phyloP scores from a whole-genome alignment of 108 stramenopile genomes.

The Cyclostephanos tholiformis region DNA sequence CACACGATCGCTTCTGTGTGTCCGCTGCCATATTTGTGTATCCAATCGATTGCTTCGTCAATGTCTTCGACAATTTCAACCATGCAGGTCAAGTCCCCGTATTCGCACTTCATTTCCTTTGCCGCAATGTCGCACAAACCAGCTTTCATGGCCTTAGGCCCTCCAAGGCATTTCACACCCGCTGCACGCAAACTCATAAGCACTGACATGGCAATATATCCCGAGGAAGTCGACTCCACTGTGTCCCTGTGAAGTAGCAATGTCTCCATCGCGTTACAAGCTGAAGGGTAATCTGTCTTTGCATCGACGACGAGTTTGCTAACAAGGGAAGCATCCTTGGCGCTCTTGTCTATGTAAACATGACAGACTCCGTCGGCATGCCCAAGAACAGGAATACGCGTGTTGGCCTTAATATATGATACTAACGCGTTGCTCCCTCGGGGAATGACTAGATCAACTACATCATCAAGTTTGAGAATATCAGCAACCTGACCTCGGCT shows the following conservation, averaged over 20 bases:
- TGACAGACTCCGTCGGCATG: constrained; percentile 99
- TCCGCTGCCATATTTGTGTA: constrained; percentile 90
- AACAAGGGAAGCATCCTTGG: constrained; percentile 64
- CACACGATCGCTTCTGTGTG: constrained; percentile 97
- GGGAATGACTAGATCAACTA: constrained; percentile 99
- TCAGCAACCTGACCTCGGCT: constrained; percentile 91
- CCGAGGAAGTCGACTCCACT: constrained; percentile 42
- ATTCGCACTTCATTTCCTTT: constrained; percentile 85
- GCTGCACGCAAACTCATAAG: constrained; percentile 81
- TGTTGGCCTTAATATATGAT: constrained; percentile 88
- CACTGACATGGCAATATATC: constrained; percentile 66
- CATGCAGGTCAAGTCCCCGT: constrained; percentile 91
- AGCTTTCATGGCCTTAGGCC: constrained; percentile 77
- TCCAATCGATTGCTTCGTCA: constrained; percentile 94
- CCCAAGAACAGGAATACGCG: constrained; percentile 96
- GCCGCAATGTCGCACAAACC: constrained; percentile 78
- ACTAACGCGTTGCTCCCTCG: constrained; percentile 93
- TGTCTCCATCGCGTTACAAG: constrained; percentile 98
- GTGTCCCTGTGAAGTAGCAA: constrained; percentile 90
- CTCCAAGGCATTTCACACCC: constrained; percentile 90
- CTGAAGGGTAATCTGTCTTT: constrained; percentile 98
- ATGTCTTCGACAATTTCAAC: constrained; percentile 91
- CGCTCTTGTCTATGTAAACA: constrained; percentile 91
- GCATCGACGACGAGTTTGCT: constrained; percentile 84
- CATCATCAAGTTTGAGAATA: constrained; percentile 83